These are phyloP conservation scores for Sugiyamaella valdiviana DNA, from an alignment of 805 yeast species.

Conservation along the genomic window DNA sequence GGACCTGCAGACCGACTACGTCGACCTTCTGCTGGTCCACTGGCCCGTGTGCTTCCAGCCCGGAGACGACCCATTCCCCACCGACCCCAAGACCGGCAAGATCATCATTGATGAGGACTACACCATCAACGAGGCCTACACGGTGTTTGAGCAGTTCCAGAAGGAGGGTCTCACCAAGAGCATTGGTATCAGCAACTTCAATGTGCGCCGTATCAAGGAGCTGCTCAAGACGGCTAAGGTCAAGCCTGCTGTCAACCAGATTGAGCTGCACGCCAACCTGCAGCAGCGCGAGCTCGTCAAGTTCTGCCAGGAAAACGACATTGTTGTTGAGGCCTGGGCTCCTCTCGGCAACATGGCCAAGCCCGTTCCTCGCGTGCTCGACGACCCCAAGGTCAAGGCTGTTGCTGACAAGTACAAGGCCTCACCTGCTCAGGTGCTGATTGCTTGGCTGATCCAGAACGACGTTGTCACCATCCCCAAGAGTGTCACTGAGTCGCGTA, in stretches of 20 bases:
- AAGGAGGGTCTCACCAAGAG: slow-evolving; percentile 48
- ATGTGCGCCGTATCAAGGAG: slow-evolving; percentile 54
- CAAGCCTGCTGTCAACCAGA: slow-evolving; percentile 64
- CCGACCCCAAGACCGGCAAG: slow-evolving; percentile 29
- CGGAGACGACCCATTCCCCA: slow-evolving; percentile 24
- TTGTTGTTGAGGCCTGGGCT: slow-evolving; percentile 53
- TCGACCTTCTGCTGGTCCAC: slow-evolving; percentile 50
- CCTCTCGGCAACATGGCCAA: slow-evolving; percentile 57
- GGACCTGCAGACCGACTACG: slow-evolving; percentile 43
- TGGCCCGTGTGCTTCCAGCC: slow-evolving; percentile 45
- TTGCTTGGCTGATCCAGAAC: slow-evolving; percentile 79
- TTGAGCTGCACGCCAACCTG: slow-evolving; percentile 50
- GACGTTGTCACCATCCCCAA: slow-evolving; percentile 71
- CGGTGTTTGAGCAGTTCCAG: slow-evolving; percentile 48
- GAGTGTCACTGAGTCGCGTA: slow-evolving; percentile 61
- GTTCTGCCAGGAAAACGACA: slow-evolving; percentile 40
- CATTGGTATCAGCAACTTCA: slow-evolving; percentile 77
- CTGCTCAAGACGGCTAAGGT: slow-evolving; percentile 39
- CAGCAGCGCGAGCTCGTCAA: slow-evolving; percentile 37
- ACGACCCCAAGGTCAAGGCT: slow-evolving; percentile 44
- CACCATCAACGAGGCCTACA: slow-evolving; percentile 40
- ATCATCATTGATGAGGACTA: slow-evolving; percentile 18
- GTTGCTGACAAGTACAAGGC: slow-evolving; percentile 51
- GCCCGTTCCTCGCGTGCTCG: slow-evolving; percentile 35
- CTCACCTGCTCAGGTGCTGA: slow-evolving; percentile 56